phyloP scores from a whole-genome alignment of 352 stramenopile genomes.

The Pythium aphanidermatum region DNA sequence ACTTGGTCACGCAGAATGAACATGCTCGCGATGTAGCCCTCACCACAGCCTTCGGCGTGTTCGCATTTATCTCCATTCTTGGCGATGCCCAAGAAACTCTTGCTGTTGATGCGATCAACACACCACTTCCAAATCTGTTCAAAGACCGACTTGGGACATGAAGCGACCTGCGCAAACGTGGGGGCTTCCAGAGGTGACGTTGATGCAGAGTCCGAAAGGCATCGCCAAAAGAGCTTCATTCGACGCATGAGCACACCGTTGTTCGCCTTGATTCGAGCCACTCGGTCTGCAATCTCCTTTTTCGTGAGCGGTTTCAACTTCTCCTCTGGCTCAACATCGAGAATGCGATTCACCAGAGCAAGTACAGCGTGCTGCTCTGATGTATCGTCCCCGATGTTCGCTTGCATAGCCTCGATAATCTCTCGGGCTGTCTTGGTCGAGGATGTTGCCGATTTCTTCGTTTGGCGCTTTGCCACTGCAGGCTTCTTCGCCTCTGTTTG shows the following conservation, averaged over 20 bases:
- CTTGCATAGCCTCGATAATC: slow-evolving; percentile 3
- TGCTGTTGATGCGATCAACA: slow-evolving; percentile 77
- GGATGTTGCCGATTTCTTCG: slow-evolving; percentile 1
- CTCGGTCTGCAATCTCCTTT: slow-evolving; percentile 27
- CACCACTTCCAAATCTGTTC: slow-evolving; percentile 83
- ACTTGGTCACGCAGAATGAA: slow-evolving; percentile 75
- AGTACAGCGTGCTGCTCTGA: slow-evolving; percentile 53
- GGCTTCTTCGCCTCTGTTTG: too few relatives aligned
- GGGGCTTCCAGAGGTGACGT: slow-evolving; percentile 31
- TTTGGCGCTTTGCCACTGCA: too few relatives aligned
- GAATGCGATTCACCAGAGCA: slow-evolving; percentile 49
- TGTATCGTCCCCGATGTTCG: slow-evolving; percentile 8
- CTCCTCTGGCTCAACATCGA: slow-evolving; percentile 40
- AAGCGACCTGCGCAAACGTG: slow-evolving; percentile 44
- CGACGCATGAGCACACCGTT: slow-evolving; percentile 71
- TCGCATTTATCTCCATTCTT: slow-evolving; percentile 80
- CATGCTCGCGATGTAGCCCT: slow-evolving; percentile 85
- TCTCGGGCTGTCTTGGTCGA: not conserved
- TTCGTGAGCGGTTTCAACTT: slow-evolving; percentile 49
- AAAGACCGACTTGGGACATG: slow-evolving; percentile 48
- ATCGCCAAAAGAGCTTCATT: slow-evolving; percentile 85
- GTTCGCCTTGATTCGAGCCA: slow-evolving; percentile 35
- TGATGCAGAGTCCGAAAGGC: slow-evolving; percentile 25
- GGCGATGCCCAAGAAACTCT: slow-evolving; percentile 55
- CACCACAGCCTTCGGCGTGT: slow-evolving; percentile 78